Conservation (phyloP, 129 eudicot species). For the Flaveria bidentis region DNA sequence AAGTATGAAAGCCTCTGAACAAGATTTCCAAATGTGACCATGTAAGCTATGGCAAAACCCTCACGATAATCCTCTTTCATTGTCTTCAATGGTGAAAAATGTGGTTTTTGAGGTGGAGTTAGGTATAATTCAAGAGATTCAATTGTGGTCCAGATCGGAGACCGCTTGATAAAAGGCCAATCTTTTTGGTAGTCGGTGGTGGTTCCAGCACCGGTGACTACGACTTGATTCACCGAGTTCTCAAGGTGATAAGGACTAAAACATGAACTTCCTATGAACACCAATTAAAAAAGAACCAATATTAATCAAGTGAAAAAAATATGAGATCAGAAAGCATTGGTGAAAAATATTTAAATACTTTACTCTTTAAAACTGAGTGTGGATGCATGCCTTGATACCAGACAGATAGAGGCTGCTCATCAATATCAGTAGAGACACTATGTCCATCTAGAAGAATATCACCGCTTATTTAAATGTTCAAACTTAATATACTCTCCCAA, state of each 20-base stretch:
- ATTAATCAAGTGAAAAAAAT: too few relatives aligned
- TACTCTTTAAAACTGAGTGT: too few relatives aligned
- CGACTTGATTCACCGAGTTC: not conserved
- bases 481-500: too few relatives aligned
- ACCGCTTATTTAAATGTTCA: too few relatives aligned
- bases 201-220: not conserved
- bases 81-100: constrained; percentile 28
- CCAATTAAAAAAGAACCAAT: not conserved
- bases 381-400: too few relatives aligned
- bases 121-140: constrained; percentile 35
- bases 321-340: too few relatives aligned
- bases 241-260: not conserved
- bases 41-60: constrained; percentile 41
- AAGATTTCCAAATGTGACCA: constrained; percentile 36
- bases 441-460: too few relatives aligned
- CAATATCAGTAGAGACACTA: too few relatives aligned
- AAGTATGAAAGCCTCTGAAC: constrained; percentile 25
- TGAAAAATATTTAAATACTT: too few relatives aligned
- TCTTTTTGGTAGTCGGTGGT: constrained; percentile 11
- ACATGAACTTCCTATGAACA: not conserved
- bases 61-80: constrained; percentile 33
- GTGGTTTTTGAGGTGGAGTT: constrained; percentile 34
- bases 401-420: too few relatives aligned
- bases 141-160: constrained; percentile 39
- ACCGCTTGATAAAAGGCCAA: constrained; percentile 40